A percentile compares a stretch with the other conserved stretches of the same genome.
Conservation (phyloP, 257 asterid species). For the Ajuga chamaepitys region DNA sequence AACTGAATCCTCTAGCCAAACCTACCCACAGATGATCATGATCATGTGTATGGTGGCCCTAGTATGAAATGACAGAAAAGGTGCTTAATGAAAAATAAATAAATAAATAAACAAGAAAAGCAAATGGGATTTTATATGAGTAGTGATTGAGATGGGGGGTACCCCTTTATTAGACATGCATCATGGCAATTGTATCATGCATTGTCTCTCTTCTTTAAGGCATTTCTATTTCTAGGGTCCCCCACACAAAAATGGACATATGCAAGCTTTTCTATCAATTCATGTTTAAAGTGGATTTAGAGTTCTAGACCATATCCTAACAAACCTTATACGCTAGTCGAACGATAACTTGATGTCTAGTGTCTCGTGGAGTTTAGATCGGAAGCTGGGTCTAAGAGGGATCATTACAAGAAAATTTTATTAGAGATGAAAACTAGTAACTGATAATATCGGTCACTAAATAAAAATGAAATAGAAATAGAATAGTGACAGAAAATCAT, state of each 20-base stretch:
- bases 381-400: too few species aligned
- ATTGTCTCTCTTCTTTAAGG: constrained; percentile 48
- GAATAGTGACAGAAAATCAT: too few species aligned
- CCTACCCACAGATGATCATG: constrained; percentile 19
- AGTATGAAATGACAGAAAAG: neutral
- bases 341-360: too few species aligned
- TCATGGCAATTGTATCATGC: constrained; percentile 64
- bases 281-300: too few species aligned
- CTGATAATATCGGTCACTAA: too few species aligned
- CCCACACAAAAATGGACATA: neutral
- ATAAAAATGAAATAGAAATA: too few species aligned
- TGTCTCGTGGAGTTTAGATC: too few species aligned
- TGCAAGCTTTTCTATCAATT: neutral
- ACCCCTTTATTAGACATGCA: constrained; percentile 67
- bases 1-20: constrained; percentile 20
- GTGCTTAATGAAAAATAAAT: neutral
- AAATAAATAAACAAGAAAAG: constrained; percentile 11
- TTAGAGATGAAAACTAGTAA: too few species aligned
- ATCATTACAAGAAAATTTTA: too few species aligned
- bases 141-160: constrained; percentile 41
- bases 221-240: constrained; percentile 39
- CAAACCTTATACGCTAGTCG: too few species aligned
- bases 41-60: constrained; percentile 24
- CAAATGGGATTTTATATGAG: constrained; percentile 28
- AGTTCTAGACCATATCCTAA: too few species aligned